Conservation (phyloP, 208 protist genomes). For the Sergeia podlipaevii region DNA sequence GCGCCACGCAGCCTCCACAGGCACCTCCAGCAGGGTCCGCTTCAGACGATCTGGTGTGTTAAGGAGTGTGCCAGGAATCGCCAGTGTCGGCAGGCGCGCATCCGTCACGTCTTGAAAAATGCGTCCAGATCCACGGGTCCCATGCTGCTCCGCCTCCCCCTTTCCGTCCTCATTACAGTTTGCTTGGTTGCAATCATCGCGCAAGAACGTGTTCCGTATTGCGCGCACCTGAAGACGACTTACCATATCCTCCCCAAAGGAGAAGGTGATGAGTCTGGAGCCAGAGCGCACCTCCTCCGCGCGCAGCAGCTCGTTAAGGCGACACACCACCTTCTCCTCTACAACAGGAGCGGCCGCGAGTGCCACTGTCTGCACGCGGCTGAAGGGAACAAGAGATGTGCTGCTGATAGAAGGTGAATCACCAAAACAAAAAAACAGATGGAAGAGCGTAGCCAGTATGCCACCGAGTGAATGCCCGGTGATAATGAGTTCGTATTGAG, state of each 20-base stretch:
- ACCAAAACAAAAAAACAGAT: conserved; percentile 56
- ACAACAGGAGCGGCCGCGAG: conserved; percentile 59
- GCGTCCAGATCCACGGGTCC: not conserved
- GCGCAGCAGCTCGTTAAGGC: conserved; percentile 15
- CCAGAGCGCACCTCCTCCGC: conserved; percentile 18
- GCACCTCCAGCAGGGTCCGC: conserved; percentile 18
- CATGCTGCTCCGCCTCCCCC: conserved; percentile 11
- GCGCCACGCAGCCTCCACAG: conserved; percentile 17
- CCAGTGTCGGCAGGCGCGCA: conserved; percentile 16
- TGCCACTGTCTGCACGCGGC: conserved; percentile 32
- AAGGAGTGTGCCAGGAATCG: conserved; percentile 19
- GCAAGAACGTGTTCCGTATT: conserved; percentile 8
- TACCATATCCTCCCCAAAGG: conserved; percentile 56
- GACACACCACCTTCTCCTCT: conserved; percentile 25
- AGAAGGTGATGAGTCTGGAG: conserved; percentile 46
- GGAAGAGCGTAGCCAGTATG: conserved; percentile 68
- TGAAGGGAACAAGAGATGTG: conserved; percentile 16
- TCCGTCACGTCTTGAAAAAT: conserved; percentile 8
- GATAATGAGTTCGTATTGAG: conserved; percentile 56
- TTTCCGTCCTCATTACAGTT: conserved; percentile 3
- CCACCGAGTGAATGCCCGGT: conserved; percentile 84
- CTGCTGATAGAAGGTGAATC: not conserved
- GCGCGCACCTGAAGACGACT: conserved; percentile 55
- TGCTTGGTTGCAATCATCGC: not conserved
- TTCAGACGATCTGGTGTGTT: conserved; percentile 13